A percentile compares a stretch with the other conserved stretches of the same genome.
Evolutionary conservation across 768 basidiomycete species (phyloP).

Genomic region (Suillus subalutaceus): DNA sequence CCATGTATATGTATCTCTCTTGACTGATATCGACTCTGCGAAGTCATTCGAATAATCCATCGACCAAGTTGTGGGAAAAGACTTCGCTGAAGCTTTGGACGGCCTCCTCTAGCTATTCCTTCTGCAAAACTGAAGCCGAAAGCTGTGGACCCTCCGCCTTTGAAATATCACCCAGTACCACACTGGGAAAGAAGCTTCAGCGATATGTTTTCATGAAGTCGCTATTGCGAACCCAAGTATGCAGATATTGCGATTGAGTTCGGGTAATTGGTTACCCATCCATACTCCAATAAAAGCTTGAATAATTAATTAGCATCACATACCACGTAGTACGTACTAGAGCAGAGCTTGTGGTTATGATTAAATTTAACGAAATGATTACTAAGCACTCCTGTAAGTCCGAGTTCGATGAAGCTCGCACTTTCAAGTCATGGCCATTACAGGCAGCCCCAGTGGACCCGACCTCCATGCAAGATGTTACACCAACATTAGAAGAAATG

Average conservation of each 20-base stretch:
- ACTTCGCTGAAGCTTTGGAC: neutral
- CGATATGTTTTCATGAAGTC: neutral
- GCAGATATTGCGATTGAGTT: neutral
- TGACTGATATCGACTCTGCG: neutral
- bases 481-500: constrained; percentile 20
- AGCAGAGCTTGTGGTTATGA: neutral
- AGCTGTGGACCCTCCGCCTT: neutral
- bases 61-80: neutral
- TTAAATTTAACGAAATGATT: neutral
- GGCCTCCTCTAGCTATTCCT: neutral
- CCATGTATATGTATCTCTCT: neutral
- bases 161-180: neutral
- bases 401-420: neutral
- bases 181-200: neutral
- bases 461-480: constrained; percentile 29
- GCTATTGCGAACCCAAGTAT: neutral
- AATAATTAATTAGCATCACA: neutral
- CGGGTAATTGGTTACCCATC: neutral
- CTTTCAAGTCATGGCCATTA: constrained; percentile 36
- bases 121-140: constrained; percentile 3
- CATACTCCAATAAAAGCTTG: neutral
- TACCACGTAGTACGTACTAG: no score
- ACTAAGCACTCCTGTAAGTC: constrained; percentile 3
- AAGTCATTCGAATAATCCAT: neutral
- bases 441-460: constrained; percentile 34